Evolutionary conservation across 257 asterid genomes (phyloP).

Genomic region (Solanum dulcamara): DNA sequence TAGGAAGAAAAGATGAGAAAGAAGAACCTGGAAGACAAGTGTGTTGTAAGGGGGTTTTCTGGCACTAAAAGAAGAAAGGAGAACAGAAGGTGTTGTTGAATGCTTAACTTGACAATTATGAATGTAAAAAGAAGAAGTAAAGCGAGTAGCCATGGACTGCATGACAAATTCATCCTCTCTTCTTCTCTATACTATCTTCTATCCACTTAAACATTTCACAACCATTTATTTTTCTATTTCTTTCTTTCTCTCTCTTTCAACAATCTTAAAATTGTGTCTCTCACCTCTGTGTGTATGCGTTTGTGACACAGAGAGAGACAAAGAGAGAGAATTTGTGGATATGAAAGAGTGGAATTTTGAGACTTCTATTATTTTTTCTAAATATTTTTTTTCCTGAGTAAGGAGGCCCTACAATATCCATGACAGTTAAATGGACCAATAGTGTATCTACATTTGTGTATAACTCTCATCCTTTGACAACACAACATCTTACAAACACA

Average conservation of each 20-base stretch:
- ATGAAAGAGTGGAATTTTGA: background rate
- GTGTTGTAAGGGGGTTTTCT: constrained; percentile 47
- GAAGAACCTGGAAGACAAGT: constrained; percentile 65
- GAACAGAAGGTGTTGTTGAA: constrained; percentile 24
- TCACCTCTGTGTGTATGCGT: background rate
- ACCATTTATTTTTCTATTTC: background rate
- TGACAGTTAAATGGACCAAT: background rate
- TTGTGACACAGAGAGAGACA: constrained; percentile 5
- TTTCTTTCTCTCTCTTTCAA: background rate
- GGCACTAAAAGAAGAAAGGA: constrained; percentile 20
- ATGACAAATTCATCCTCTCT: constrained; percentile 42
- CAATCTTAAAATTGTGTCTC: constrained; percentile 4
- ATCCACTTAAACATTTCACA: constrained; percentile 7
- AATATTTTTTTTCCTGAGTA: constrained; percentile 9
- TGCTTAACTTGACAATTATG: constrained; percentile 24
- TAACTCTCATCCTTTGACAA: background rate
- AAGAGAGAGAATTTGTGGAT: constrained; percentile 30
- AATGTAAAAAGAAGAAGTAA: constrained; percentile 7
- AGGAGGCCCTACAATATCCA: constrained; percentile 44
- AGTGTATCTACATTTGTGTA: background rate
- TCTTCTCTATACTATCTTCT: constrained; percentile 9
- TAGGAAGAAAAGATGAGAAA: background rate
- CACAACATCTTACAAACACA: background rate
- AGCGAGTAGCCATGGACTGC: constrained; percentile 50
- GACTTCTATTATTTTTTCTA: background rate